Evolutionary conservation across 2,329 filamentous ascomycete genomes (phyloP), one percentile per base, ranked within the genome.

Genomic region (Emydomyces testavorans): DNA sequence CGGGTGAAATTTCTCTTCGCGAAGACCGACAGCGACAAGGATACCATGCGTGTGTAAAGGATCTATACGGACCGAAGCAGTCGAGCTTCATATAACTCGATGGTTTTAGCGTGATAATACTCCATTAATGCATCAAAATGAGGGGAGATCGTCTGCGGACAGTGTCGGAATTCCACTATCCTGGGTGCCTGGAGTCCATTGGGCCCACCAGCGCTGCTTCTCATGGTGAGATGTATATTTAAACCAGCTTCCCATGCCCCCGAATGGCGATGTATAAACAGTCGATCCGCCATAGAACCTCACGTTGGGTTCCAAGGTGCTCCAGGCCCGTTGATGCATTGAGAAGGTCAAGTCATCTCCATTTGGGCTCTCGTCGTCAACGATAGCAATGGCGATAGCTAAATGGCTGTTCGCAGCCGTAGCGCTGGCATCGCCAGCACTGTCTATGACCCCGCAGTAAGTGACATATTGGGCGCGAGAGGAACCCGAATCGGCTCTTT

Each of bases 391-490:
- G 53, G 50, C 52, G 48, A 49, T 50, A 38, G 44, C 52, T 28
- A 52, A 51, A 51, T 56, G 54, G 54, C 49, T 56, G 32, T 46
- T 54, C 42, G 52, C 54, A 37, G 53, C 53, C 39, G 37, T 55
- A 45, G 56, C 54, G 48, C 42, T 56, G 45, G 43, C 55, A 38
- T 56, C 57, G 15, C 45, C 55, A 24, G 56, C 52, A 39, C 44
- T 52, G 38, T 54, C 57, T 15, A 56, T 61, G 37, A 57, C 56
- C 21, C 59, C 59, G 23, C 50, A 56, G 57, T 57, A 50, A 40
- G 55, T 51, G 43, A 40, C 2, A 36, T 40, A 16, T 21, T 26
- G 1, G 23, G 5, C 4, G 2, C 2, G n/a, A 26, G 35, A 11
- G 15, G n/a, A n/a, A 16, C 28, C 18, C 34, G 18, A 13, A 10